phyloP scores from a whole-genome alignment of 169 alveolate genomes.

The Theileria parva region DNA sequence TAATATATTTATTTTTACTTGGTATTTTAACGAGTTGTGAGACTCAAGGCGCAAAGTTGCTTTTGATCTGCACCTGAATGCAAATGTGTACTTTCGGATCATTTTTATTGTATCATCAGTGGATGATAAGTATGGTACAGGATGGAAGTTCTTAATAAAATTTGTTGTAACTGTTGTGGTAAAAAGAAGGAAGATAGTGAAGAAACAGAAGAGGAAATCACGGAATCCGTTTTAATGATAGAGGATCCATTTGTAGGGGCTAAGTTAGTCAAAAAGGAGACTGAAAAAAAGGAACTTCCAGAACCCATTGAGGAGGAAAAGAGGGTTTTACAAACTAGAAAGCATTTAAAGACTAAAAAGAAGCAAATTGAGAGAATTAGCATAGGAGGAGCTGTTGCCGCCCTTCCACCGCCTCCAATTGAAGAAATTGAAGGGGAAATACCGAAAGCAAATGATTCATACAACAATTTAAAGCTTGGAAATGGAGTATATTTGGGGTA shows the following conservation, averaged over 20 bases:
- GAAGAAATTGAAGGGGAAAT: conserved; percentile 49
- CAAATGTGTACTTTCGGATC: conserved; percentile 19
- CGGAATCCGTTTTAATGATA: neutral
- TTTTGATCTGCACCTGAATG: conserved; percentile 32
- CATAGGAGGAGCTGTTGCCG: conserved; percentile 66
- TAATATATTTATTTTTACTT: neutral
- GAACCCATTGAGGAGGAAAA: neutral
- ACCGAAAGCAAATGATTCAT: conserved; percentile 32
- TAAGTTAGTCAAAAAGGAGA: conserved; percentile 19
- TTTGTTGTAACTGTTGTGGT: conserved; percentile 48
- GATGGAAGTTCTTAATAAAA: conserved; percentile 47
- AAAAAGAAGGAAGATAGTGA: neutral
- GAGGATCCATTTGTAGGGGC: neutral
- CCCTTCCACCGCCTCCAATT: conserved; percentile 56
- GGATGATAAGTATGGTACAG: conserved; percentile 1
- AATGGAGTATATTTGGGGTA: conserved; percentile 56
- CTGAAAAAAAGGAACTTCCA: conserved; percentile 24
- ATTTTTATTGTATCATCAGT: neutral
- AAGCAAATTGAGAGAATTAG: conserved; percentile 15
- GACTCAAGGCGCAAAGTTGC: neutral
- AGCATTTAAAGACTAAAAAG: conserved; percentile 37
- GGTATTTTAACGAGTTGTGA: neutral
- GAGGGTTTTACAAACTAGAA: neutral
- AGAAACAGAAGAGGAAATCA: neutral
- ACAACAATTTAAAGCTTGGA: conserved; percentile 22